These are phyloP conservation scores for Pyracantha coccinea DNA, from an alignment of 331 rosid genomes.

Conservation along the genomic window DNA sequence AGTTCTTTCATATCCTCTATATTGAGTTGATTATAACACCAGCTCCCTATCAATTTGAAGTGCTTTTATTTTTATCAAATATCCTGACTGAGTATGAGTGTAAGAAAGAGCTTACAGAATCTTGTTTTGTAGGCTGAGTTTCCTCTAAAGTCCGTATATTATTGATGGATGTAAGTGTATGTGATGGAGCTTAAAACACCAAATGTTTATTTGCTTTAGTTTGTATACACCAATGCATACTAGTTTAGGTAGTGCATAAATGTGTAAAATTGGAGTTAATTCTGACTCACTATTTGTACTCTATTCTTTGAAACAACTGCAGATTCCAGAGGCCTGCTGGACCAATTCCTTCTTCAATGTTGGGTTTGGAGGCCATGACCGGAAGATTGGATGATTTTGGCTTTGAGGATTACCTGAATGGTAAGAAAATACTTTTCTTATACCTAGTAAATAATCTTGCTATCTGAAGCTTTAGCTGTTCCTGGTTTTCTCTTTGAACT, in stretches of 20 bases:
- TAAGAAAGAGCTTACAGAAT: not conserved
- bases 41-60: not conserved
- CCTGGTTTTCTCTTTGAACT: not conserved
- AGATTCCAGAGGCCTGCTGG: conserved; percentile 91
- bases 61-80: not conserved
- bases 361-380: conserved; percentile 72
- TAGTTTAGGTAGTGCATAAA: not conserved
- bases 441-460: not conserved
- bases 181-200: not conserved
- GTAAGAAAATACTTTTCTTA: conserved; percentile 21
- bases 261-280: not conserved
- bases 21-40: not conserved
- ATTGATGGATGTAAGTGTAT: not conserved
- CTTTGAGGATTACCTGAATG: conserved; percentile 74
- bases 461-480: not conserved
- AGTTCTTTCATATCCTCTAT: not conserved
- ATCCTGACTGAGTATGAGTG: not conserved
- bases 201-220: not conserved
- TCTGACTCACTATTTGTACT: not conserved
- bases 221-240: not conserved
- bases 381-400: conserved; percentile 69
- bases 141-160: not conserved
- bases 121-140: not conserved
- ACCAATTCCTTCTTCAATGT: conserved; percentile 74
- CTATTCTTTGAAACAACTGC: conserved; percentile 9